A percentile compares a stretch with the other conserved stretches of the same genome.
Conservation (phyloP, 768 basidiomycete genomes). For the Lactifluus echinatus region DNA sequence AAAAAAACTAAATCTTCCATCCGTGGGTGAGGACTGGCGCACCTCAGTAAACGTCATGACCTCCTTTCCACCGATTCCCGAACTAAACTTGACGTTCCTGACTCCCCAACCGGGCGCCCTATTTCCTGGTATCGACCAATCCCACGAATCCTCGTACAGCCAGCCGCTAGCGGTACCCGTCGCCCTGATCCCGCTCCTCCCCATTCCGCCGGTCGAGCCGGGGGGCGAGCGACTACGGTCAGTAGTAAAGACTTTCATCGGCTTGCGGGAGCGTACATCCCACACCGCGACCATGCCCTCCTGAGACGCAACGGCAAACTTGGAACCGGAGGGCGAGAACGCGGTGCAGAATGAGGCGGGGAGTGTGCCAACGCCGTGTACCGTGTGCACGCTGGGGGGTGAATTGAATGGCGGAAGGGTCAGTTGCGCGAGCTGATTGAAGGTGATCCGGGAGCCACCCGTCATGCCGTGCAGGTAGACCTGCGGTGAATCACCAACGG, state of each 20-base stretch:
- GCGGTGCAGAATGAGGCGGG: slow-evolving; percentile 75
- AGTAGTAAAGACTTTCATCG: slow-evolving; percentile 60
- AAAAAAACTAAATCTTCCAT: neutral
- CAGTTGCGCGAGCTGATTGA: slow-evolving; percentile 61
- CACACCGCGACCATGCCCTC: slow-evolving; percentile 74
- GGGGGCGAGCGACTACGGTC: slow-evolving; percentile 29
- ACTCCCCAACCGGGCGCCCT: slow-evolving; percentile 76
- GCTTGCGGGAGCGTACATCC: slow-evolving; percentile 70
- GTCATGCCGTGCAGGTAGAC: slow-evolving; percentile 75
- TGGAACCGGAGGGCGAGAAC: slow-evolving; percentile 65
- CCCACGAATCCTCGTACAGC: slow-evolving; percentile 56
- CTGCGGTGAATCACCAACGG: slow-evolving; percentile 85
- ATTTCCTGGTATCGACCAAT: slow-evolving; percentile 46
- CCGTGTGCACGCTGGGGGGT: slow-evolving; percentile 21
- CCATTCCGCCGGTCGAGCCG: slow-evolving; percentile 8
- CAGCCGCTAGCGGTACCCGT: slow-evolving; percentile 41
- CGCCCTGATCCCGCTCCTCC: slow-evolving; percentile 22
- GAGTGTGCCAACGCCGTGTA: slow-evolving; percentile 25
- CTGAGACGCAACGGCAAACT: slow-evolving; percentile 79
- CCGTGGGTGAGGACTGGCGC: slow-evolving; percentile 18
- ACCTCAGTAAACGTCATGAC: slow-evolving; percentile 90
- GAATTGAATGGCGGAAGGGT: slow-evolving; percentile 46
- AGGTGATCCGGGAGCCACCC: slow-evolving; percentile 51
- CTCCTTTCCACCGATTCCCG: slow-evolving; percentile 52
- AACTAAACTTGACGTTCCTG: slow-evolving; percentile 78